Percentiles rank a stretch among this genome's conserved stretches.
Conservation (phyloP, 306 rosid species). For the Cicer bijugum region DNA sequence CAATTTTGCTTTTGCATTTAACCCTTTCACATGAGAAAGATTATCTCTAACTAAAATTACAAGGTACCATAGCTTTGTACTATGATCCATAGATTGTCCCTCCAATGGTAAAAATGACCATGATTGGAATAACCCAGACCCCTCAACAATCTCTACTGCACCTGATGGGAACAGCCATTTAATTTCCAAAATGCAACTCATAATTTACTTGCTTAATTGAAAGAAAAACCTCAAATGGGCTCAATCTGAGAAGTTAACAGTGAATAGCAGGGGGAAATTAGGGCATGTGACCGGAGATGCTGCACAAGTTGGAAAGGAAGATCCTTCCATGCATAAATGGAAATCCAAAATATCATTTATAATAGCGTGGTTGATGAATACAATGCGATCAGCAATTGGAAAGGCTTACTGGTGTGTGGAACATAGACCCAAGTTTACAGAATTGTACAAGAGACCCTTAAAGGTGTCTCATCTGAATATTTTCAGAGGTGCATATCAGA, state of each 20-base stretch:
- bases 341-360: not conserved
- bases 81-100: not conserved
- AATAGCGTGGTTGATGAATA: not conserved
- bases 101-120: not conserved
- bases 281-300: no score
- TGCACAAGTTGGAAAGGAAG: not conserved
- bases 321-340: not conserved
- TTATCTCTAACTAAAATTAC: not conserved
- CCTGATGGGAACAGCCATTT: not conserved
- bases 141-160: constrained; percentile 2
- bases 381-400: not conserved
- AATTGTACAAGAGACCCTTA: no score
- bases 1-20: constrained; percentile 8
- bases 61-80: not conserved
- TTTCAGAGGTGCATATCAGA: no score
- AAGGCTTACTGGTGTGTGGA: not conserved
- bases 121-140: not conserved
- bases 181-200: no score
- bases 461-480: no score
- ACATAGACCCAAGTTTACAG: no score
- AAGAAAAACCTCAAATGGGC: not conserved
- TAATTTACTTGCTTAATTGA: no score
- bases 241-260: not conserved
- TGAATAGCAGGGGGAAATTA: not conserved
- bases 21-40: not conserved